Percentiles rank a stretch among this genome's conserved stretches.
phyloP scores from a whole-genome alignment of 257 asterid species.

The Hygrophila difformis region DNA sequence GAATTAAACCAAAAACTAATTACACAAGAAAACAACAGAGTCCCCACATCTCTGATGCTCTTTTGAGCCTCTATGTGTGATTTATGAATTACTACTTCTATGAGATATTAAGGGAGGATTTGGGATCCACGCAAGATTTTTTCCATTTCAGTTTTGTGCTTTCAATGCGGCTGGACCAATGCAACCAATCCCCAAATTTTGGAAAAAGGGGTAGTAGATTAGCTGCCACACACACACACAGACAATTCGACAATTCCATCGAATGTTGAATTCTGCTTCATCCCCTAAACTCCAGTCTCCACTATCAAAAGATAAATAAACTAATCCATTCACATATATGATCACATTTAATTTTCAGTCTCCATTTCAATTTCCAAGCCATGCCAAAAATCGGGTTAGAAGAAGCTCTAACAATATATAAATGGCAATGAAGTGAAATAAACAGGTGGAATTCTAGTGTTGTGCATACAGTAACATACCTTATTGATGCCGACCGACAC shows the following conservation, averaged over 20 bases:
- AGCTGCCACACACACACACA: conserved; percentile 3
- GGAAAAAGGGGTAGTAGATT: not conserved
- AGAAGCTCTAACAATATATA: no score
- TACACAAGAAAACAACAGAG: no score
- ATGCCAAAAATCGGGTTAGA: conserved; percentile 5
- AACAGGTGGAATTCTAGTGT: conserved; percentile 9
- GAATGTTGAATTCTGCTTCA: no score
- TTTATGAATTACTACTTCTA: not conserved
- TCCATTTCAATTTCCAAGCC: not conserved
- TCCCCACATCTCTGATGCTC: conserved; percentile 8
- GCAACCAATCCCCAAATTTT: conserved; percentile 1
- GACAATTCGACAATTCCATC: no score
- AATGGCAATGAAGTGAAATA: conserved; percentile 9
- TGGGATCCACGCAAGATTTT: not conserved
- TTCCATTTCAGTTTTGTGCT: conserved; percentile 5
- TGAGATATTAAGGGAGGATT: no score
- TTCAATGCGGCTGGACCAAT: conserved; percentile 3
- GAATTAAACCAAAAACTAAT: no score
- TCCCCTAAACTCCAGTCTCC: no score
- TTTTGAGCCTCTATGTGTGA: not conserved
- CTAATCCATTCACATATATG: not conserved
- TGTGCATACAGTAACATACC: no score
- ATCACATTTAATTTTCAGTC: not conserved
- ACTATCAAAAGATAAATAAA: no score
- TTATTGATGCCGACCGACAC: conserved; percentile 28